Evolutionary conservation across 768 basidiomycete species (phyloP).

Genomic region (Lentinula boryana): DNA sequence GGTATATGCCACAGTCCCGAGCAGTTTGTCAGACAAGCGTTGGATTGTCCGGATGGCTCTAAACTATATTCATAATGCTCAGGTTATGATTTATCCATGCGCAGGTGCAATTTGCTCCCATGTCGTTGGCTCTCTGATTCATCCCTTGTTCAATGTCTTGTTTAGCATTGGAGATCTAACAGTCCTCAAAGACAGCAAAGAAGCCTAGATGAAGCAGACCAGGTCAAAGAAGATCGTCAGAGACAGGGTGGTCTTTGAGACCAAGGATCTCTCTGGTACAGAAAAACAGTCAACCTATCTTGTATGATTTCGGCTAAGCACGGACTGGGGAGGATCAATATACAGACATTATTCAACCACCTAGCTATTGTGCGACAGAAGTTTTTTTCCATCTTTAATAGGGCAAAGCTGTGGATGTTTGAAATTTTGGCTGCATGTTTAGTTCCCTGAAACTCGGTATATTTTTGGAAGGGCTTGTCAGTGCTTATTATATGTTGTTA

Average conservation of each 20-base stretch:
- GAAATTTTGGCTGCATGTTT: slow-evolving; percentile 23
- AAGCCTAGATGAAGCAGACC: background rate
- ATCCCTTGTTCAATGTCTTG: background rate
- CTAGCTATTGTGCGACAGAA: slow-evolving; percentile 21
- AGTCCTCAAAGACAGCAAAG: background rate
- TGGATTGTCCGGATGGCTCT: background rate
- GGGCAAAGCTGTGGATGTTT: slow-evolving; percentile 22
- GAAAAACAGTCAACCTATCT: slow-evolving; percentile 9
- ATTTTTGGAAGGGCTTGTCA: too few relatives aligned
- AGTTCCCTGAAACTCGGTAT: too few relatives aligned
- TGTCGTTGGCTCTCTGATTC: too few relatives aligned
- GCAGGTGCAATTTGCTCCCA: too few relatives aligned
- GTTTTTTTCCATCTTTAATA: slow-evolving; percentile 20
- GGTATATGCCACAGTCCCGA: slow-evolving; percentile 15
- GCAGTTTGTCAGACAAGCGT: background rate
- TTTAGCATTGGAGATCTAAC: background rate
- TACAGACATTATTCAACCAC: slow-evolving; percentile 16
- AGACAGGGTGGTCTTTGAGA: background rate
- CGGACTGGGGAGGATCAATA: slow-evolving; percentile 6
- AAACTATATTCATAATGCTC: too few relatives aligned
- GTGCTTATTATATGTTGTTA: too few relatives aligned
- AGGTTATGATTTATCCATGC: too few relatives aligned
- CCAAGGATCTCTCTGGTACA: background rate
- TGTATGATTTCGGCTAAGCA: slow-evolving; percentile 20
- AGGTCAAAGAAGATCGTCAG: background rate